phyloP scores from a whole-genome alignment of 805 yeast genomes.

The Millerozyma acaciae region DNA sequence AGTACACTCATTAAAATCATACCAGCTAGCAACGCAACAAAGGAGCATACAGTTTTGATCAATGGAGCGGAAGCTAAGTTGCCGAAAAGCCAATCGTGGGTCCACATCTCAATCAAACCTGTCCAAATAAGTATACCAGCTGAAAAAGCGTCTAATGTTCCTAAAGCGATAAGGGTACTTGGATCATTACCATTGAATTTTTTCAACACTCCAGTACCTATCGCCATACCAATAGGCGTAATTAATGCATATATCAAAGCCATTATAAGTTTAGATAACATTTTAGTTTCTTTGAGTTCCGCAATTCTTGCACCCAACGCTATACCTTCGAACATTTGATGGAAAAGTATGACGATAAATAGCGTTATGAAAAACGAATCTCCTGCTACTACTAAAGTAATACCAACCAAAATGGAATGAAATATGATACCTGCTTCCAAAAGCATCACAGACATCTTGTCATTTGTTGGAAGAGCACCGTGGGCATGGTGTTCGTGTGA shows the following conservation, averaged over 20 bases:
- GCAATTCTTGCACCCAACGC: conserved; percentile 27
- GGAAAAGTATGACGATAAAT: conserved; percentile 29
- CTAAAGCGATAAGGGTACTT: conserved; percentile 27
- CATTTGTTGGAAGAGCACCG: conserved; percentile 5
- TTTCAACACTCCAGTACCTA: conserved; percentile 25
- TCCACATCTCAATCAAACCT: conserved; percentile 28
- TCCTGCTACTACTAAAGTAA: conserved; percentile 27
- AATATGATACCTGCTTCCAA: conserved; percentile 28
- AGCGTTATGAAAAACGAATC: conserved; percentile 25
- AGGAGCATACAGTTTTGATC: conserved; percentile 11
- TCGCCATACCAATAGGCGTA: conserved; percentile 31
- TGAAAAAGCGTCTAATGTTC: conserved; percentile 30
- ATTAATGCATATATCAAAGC: conserved; percentile 18
- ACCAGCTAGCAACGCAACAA: conserved; percentile 19
- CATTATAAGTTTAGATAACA: conserved; percentile 15
- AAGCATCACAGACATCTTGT: conserved; percentile 11
- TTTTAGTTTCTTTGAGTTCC: conserved; percentile 5
- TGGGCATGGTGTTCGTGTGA: background rate
- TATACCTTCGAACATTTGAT: conserved; percentile 29
- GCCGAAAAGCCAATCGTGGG: conserved; percentile 27
- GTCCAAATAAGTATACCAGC: conserved; percentile 32
- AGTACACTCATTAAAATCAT: conserved; percentile 26
- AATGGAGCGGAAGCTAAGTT: conserved; percentile 13
- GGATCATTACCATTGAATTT: conserved; percentile 27
- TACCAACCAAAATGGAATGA: conserved; percentile 28